Evolutionary conservation across 352 stramenopile genomes (phyloP), one percentile per base, ranked within the genome.

Genomic region (Phytophthora megakarya): DNA sequence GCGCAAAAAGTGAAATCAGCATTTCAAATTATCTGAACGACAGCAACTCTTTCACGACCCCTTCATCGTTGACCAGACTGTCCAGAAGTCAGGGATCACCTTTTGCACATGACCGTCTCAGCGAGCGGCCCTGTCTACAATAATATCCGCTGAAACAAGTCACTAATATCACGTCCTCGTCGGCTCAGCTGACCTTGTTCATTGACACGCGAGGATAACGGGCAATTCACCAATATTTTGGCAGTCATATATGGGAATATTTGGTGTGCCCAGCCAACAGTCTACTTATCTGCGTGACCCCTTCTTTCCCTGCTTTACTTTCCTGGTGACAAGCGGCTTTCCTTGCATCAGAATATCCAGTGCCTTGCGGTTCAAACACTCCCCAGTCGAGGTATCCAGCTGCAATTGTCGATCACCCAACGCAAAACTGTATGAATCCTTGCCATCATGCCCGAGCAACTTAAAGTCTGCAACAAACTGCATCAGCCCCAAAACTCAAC

Each of bases 301-400:
- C 49, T 89, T 89, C 69, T 92, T 92, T 38, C 72, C 59, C 58
- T 87, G 71, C 47, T 88, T 90, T 37, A 69, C 57, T 53, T 85
- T 86, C 40, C 79, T 83, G 19, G 77, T 80, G 19, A 90, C 78
- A 8, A 92, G 72, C n/a, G 84, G 81, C 54, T 81, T 87, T 37
- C 84, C 84, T 46, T 88, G 67, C 55, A 92, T 73, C 58, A 92
- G 44, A n/a, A 78, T 78, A 37, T 89, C 76, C 19, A 92, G 72
- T n/a, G 75, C 76, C 59, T 80, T 88, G 42, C 75, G 78, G 51
- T 89, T 92, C 26, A 78, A 59, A 35, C 76, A 88, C 12, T 71
- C 70, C 45, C 71, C 81, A 5, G 73, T 74, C 1, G 81, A 80
- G 10, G 75, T 75, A 63, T 92, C 76, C 25, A 92, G 67, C 22